phyloP scores from a whole-genome alignment of 805 yeast genomes.

The Starmerella apis region DNA sequence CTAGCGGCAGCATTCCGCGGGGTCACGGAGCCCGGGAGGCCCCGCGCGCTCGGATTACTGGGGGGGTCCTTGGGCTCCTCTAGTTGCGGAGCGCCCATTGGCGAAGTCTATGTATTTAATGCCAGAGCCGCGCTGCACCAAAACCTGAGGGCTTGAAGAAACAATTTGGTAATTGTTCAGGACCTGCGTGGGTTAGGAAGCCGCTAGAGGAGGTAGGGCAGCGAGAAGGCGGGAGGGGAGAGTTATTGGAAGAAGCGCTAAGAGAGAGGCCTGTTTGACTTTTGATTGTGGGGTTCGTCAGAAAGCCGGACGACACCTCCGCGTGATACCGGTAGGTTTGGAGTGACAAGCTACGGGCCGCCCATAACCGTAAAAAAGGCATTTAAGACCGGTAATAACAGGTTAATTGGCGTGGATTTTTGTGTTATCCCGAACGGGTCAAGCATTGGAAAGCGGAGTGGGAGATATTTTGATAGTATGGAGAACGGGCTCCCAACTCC shows the following conservation, averaged over 20 bases:
- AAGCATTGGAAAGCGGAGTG: neutral
- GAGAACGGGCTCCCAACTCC: constrained; percentile 24
- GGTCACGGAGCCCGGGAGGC: constrained; percentile 5
- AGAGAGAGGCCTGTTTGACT: too few relatives aligned
- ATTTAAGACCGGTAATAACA: too few relatives aligned
- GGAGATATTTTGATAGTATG: neutral
- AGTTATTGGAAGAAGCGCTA: too few relatives aligned
- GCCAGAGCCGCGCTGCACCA: constrained; percentile 1
- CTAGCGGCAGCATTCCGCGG: neutral
- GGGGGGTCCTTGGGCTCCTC: constrained; percentile 4
- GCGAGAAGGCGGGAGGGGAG: neutral
- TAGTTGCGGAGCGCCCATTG: constrained; percentile 2
- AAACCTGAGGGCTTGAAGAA: neutral
- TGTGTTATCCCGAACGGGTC: too few relatives aligned
- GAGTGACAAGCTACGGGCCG: too few relatives aligned
- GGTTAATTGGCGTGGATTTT: too few relatives aligned
- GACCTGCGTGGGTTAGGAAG: too few relatives aligned
- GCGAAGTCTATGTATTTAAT: neutral
- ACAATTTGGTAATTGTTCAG: neutral
- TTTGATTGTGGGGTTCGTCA: too few relatives aligned
- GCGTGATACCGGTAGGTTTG: too few relatives aligned
- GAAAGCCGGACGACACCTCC: too few relatives aligned
- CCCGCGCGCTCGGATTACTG: neutral
- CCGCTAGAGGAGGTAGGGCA: too few relatives aligned
- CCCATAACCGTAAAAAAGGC: too few relatives aligned